These are phyloP conservation scores for Pachysandra terminalis DNA, from an alignment of 164 flowering plant species.

Conservation along the genomic window DNA sequence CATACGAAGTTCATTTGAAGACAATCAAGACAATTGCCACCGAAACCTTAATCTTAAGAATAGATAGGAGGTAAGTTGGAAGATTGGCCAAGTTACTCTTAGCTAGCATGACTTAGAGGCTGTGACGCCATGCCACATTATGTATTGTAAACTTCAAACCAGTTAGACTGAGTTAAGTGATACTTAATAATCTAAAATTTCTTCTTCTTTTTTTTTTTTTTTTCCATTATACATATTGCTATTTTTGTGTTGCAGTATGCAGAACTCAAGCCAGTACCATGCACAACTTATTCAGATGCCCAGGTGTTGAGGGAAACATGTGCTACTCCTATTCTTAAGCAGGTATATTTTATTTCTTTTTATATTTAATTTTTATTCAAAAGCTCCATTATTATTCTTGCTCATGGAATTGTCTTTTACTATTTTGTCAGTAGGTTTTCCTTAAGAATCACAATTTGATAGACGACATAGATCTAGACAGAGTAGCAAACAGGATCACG, in stretches of 20 bases:
- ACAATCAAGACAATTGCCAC: no score
- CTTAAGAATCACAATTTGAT: background rate
- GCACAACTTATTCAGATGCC: slow-evolving; percentile 87
- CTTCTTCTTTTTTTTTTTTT: background rate
- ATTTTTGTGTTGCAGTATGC: slow-evolving; percentile 63
- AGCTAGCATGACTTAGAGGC: no score
- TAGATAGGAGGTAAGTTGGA: no score
- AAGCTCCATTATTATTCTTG: background rate
- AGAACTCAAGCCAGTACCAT: slow-evolving; percentile 96
- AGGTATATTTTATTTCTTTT: slow-evolving; percentile 38
- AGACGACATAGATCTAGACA: no score
- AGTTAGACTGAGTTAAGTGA: background rate
- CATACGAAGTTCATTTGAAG: no score
- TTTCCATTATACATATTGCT: slow-evolving; percentile 2
- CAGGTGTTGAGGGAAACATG: slow-evolving; percentile 60
- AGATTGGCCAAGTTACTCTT: no score
- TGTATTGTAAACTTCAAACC: no score
- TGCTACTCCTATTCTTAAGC: slow-evolving; percentile 87
- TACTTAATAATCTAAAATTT: background rate
- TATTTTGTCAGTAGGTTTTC: background rate
- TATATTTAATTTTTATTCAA: background rate
- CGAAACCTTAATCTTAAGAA: no score
- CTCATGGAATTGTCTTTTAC: background rate
- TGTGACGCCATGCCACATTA: no score
- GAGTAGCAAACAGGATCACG: no score